phyloP scores from a whole-genome alignment of 2,329 filamentous ascomycete genomes.

The Trichophyton mentagrophytes region DNA sequence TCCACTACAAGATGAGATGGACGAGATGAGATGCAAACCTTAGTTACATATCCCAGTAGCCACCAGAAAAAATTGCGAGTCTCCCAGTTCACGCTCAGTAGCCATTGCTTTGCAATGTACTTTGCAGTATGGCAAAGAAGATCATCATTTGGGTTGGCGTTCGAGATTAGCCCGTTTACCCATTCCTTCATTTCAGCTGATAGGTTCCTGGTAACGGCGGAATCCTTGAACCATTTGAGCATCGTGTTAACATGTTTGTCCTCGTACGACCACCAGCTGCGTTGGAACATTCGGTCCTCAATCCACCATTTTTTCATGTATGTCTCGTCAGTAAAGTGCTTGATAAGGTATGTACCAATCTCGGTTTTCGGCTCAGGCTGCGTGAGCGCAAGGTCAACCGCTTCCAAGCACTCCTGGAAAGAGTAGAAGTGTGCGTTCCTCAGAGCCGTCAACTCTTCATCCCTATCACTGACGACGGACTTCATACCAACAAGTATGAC shows the following conservation, averaged over 20 bases:
- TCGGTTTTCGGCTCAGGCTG: constrained; percentile 14
- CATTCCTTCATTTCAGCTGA: constrained; percentile 15
- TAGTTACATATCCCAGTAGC: constrained; percentile 9
- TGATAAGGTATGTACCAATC: constrained; percentile 16
- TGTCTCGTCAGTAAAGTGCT: constrained; percentile 15
- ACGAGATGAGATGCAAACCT: constrained; percentile 2
- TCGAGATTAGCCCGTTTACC: constrained; percentile 19
- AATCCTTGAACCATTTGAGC: constrained; percentile 19
- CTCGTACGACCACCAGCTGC: constrained; percentile 13
- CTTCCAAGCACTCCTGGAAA: constrained; percentile 12
- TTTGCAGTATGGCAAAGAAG: constrained; percentile 15
- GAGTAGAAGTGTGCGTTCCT: constrained; percentile 7
- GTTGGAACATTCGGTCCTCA: constrained; percentile 11
- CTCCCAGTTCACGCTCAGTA: constrained; percentile 9
- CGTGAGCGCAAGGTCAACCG: constrained; percentile 14
- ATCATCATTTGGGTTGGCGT: constrained; percentile 18
- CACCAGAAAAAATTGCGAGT: constrained; percentile 5
- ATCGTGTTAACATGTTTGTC: constrained; percentile 12
- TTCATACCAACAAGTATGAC: constrained; percentile 9
- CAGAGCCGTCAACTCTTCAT: background rate
- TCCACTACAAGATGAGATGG: background rate
- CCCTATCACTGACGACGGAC: constrained; percentile 6
- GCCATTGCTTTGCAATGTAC: constrained; percentile 15
- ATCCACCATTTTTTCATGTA: constrained; percentile 16
- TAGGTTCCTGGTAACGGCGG: constrained; percentile 18